Evolutionary conservation across 1,284 basidiomycete species (phyloP), one percentile per base, ranked within the genome.

Genomic region (Leucoagaricus sp.): DNA sequence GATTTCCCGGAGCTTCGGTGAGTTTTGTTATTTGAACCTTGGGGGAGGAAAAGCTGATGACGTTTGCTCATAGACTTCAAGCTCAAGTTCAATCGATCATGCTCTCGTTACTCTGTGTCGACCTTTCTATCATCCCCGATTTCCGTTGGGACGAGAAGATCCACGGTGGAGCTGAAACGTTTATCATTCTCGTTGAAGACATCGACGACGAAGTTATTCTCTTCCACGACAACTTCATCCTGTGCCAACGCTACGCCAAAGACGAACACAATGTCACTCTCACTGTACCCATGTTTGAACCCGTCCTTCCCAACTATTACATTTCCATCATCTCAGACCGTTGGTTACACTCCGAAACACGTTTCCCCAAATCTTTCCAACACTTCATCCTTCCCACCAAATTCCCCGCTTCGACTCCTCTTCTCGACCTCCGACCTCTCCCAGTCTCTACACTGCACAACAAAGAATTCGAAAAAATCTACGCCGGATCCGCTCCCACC

Each of bases 381-480:
- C 95, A 99, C 69, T 85, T 99, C 53, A 96, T 99, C 62, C 85
- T 98, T 2, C 97, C 97, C 2, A 95, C 97, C 68, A 96, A 96
- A 66, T 98, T 98, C 84, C 94, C 96, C 0, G 83, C 86, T 23
- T 93, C 94, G 2, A 99, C 96, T 0, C 85, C 93, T 3, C 86
- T 99, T 17, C 88, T 99, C 47, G 96, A 98, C 62, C 84, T 99
- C 8, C 96, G 99, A 70, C 78, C 91, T 1, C 84, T 98, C 0
- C 96, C 96, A 0, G 79, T 97, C 7, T 86, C 92, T 0, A 94
- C 94, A 1, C 79, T 99, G 2, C 93, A 96, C 73, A 96, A 96
- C 79, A 85, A 87, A 67, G 92, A 94, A 59, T 97, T 90, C 62
- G 93, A 98, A 69, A 78, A 79, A 4, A 84, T 98, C 42, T 99